Conservation (phyloP, 257 asterid species). For the Solanum dulcamara region DNA sequence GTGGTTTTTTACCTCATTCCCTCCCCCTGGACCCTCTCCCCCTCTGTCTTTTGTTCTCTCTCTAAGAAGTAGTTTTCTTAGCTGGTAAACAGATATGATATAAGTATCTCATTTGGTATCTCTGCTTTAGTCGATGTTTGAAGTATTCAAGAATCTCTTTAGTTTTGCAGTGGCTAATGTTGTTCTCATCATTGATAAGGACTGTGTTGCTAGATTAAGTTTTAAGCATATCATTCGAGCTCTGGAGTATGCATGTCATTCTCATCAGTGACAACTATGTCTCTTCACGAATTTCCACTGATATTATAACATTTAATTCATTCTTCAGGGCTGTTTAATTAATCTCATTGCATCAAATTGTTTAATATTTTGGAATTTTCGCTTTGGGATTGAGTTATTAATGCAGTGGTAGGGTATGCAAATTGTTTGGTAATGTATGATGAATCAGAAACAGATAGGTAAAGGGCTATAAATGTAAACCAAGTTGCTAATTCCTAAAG, state of each 20-base stretch:
- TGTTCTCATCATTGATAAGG: background rate
- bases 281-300: background rate
- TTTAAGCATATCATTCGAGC: background rate
- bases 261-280: background rate
- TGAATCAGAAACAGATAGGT: background rate
- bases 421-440: background rate
- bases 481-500: background rate
- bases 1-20: slow-evolving; percentile 16
- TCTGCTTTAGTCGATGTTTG: background rate
- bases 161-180: background rate
- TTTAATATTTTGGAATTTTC: background rate
- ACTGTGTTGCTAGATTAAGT: background rate
- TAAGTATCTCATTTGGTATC: background rate
- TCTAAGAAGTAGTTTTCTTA: background rate
- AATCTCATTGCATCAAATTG: background rate
- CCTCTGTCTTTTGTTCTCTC: background rate
- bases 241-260: background rate
- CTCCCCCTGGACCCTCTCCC: background rate
- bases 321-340: background rate
- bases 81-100: background rate
- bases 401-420: background rate
- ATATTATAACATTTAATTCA: background rate
- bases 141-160: background rate
- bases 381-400: background rate
- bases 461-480: background rate